phyloP scores from a whole-genome alignment of 768 basidiomycete genomes.

The Hericium coralloides region DNA sequence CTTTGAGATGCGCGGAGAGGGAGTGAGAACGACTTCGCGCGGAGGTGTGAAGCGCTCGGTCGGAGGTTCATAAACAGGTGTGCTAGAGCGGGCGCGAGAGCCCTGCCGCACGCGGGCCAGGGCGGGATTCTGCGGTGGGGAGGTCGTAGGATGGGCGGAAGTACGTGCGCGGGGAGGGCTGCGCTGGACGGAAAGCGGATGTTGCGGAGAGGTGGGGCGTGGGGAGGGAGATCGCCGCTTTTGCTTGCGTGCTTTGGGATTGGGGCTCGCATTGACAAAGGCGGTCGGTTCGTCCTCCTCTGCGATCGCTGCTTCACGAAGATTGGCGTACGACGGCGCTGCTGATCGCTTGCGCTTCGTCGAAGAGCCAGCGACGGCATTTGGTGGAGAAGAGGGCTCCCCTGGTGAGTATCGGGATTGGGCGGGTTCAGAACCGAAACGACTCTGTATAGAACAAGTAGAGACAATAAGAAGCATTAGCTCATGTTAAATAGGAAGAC shows the following conservation, averaged over 20 bases:
- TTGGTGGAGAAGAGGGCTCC: conserved; percentile 6
- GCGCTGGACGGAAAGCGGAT: conserved; percentile 18
- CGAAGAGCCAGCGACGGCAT: background rate
- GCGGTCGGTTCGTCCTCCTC: conserved; percentile 8
- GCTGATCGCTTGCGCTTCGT: conserved; percentile 33
- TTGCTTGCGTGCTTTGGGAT: conserved; percentile 54
- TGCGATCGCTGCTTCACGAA: background rate
- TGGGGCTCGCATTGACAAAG: conserved; percentile 38
- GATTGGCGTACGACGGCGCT: conserved; percentile 9
- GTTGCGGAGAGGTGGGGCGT: conserved; percentile 14
- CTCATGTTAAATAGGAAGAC: conserved; percentile 10
- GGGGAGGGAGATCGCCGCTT: conserved; percentile 5
- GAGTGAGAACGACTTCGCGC: conserved; percentile 43
- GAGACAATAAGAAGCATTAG: too few relatives aligned
- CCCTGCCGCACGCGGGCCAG: conserved; percentile 15
- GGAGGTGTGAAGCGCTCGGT: conserved; percentile 65
- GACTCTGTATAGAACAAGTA: conserved; percentile 4
- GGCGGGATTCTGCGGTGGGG: conserved; percentile 22
- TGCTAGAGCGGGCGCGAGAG: conserved; percentile 34
- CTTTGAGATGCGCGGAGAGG: conserved; percentile 27
- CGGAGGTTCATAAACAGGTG: conserved; percentile 60
- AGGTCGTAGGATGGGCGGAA: conserved; percentile 36
- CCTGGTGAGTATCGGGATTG: conserved; percentile 8
- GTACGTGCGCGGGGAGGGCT: conserved; percentile 20
- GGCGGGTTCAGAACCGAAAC: conserved; percentile 11